These are phyloP conservation scores for Wickerhamomyces queroliae DNA, from an alignment of 805 yeast genomes.

Conservation along the genomic window DNA sequence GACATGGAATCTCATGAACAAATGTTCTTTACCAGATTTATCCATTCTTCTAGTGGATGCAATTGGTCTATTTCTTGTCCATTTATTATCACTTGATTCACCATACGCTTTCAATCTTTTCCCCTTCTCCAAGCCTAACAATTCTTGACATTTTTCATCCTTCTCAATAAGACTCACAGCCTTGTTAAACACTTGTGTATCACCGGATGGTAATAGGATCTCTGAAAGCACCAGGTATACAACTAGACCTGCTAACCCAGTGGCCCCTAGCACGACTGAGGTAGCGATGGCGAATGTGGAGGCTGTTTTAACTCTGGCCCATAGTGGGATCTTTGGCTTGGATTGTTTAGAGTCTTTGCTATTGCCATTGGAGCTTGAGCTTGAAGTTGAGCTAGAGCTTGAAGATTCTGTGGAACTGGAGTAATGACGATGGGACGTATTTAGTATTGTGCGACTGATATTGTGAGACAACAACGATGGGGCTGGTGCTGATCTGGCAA, in stretches of 20 bases:
- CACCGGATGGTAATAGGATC: conserved; percentile 83
- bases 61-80: conserved; percentile 88
- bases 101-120: conserved; percentile 80
- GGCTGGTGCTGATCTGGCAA: not conserved
- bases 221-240: conserved; percentile 76
- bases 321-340: conserved; percentile 31
- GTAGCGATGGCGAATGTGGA: conserved; percentile 60
- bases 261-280: conserved; percentile 58
- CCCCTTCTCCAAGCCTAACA: conserved; percentile 41
- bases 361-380: too few species aligned
- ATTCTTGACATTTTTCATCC: conserved; percentile 51
- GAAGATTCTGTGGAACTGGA: not conserved
- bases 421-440: not conserved
- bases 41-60: conserved; percentile 62
- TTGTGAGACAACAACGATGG: not conserved
- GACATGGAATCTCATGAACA: conserved; percentile 81
- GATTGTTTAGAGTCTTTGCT: conserved; percentile 3
- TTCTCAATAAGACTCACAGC: conserved; percentile 75
- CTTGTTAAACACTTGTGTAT: conserved; percentile 83
- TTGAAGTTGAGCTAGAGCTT: not conserved
- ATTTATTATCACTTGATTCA: conserved; percentile 59
- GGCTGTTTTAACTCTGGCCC: conserved; percentile 45
- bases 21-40: conserved; percentile 72
- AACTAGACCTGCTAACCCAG: conserved; percentile 61
- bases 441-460: not conserved